Evolutionary conservation across 441 rosid species (phyloP).

Genomic region (Syzygium malaccense): DNA sequence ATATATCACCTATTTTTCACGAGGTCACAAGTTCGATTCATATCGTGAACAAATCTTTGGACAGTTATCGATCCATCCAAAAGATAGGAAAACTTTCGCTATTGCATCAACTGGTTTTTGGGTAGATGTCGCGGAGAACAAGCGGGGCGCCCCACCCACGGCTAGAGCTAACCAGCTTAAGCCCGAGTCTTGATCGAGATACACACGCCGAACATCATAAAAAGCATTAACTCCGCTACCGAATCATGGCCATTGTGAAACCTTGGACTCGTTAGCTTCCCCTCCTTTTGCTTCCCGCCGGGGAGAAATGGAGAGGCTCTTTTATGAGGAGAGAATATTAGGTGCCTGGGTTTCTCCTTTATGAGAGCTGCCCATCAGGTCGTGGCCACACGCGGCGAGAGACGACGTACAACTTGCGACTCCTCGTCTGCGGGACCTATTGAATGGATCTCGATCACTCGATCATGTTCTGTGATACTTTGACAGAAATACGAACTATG

Average conservation of each 20-base stretch:
- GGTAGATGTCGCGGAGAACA: neutral
- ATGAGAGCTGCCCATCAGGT: neutral
- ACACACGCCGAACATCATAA: neutral
- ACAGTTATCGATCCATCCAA: neutral
- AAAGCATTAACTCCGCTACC: neutral
- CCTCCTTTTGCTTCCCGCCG: neutral
- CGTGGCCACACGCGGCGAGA: neutral
- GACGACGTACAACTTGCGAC: neutral
- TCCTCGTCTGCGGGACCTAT: no score
- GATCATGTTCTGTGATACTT: neutral
- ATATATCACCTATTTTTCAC: neutral
- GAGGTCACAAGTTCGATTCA: neutral
- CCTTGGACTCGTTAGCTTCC: neutral
- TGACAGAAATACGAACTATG: neutral
- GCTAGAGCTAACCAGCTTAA: neutral
- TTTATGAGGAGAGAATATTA: neutral
- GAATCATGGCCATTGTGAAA: neutral
- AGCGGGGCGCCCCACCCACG: neutral
- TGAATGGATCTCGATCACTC: neutral
- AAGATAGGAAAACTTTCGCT: neutral
- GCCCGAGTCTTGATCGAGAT: neutral
- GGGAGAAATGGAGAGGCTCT: neutral
- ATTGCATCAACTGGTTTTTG: neutral
- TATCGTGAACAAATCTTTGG: fast-evolving
- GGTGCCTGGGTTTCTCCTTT: neutral